Evolutionary conservation across 257 asterid species (phyloP).

Genomic region (Verbena officinalis): DNA sequence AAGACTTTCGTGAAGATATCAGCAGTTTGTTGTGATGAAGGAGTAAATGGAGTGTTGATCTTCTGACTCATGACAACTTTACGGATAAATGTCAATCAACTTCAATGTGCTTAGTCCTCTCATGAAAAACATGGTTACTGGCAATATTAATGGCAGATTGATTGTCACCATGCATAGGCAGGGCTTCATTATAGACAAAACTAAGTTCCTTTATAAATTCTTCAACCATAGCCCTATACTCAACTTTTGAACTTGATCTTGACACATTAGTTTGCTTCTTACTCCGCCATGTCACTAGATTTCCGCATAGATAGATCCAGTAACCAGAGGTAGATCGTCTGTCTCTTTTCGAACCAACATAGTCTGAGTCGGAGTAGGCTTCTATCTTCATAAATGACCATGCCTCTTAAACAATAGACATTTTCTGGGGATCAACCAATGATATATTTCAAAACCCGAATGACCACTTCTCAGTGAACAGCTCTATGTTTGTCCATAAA

Average conservation of each 20-base stretch:
- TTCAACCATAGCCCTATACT: background rate
- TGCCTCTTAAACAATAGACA: too few species aligned
- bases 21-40: background rate
- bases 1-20: background rate
- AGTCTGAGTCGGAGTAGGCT: too few species aligned
- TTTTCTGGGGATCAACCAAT: background rate
- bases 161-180: background rate
- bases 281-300: too few species aligned
- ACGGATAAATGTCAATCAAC: background rate
- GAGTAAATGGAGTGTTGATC: background rate
- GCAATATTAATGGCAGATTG: background rate
- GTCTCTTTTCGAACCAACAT: too few species aligned
- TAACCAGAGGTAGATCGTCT: too few species aligned
- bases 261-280: background rate
- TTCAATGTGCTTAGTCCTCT: background rate
- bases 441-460: background rate
- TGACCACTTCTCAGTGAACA: background rate
- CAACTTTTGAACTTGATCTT: too few species aligned
- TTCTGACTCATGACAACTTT: background rate
- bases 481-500: background rate
- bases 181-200: background rate
- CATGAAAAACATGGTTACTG: background rate
- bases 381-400: too few species aligned
- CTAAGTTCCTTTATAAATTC: background rate
- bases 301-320: too few species aligned